These are phyloP conservation scores for Citrullus amarus DNA, from an alignment of 306 rosid genomes.

Conservation along the genomic window DNA sequence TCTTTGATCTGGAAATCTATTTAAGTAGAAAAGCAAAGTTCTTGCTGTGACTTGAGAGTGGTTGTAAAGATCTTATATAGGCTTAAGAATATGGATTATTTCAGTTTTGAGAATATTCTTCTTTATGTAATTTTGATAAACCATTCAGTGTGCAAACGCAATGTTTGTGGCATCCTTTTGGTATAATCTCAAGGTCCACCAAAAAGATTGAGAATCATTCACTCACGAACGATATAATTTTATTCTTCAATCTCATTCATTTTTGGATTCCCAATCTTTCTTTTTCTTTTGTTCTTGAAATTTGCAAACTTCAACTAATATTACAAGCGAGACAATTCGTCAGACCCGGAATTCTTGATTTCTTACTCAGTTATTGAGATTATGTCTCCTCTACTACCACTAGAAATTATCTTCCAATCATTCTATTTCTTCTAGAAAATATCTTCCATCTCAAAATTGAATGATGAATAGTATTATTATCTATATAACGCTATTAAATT, in stretches of 20 bases:
- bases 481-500: too few species aligned
- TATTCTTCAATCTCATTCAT: not conserved
- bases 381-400: too few species aligned
- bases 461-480: too few species aligned
- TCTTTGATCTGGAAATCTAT: not conserved
- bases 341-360: too few species aligned
- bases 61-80: not conserved
- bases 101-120: not conserved
- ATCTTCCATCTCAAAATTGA: too few species aligned
- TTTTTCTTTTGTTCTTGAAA: too few species aligned
- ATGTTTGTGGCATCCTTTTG: not conserved
- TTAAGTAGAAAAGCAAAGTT: not conserved
- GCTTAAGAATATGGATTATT: not conserved
- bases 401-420: too few species aligned
- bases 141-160: not conserved
- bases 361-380: too few species aligned
- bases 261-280: not conserved
- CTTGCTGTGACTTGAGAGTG: not conserved
- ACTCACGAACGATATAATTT: not conserved
- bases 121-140: not conserved
- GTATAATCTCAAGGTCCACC: not conserved
- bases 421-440: too few species aligned
- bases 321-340: too few species aligned
- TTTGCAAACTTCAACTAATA: too few species aligned
- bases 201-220: not conserved